phyloP scores from a whole-genome alignment of 345 rosid species.

The Ricinus communis region DNA sequence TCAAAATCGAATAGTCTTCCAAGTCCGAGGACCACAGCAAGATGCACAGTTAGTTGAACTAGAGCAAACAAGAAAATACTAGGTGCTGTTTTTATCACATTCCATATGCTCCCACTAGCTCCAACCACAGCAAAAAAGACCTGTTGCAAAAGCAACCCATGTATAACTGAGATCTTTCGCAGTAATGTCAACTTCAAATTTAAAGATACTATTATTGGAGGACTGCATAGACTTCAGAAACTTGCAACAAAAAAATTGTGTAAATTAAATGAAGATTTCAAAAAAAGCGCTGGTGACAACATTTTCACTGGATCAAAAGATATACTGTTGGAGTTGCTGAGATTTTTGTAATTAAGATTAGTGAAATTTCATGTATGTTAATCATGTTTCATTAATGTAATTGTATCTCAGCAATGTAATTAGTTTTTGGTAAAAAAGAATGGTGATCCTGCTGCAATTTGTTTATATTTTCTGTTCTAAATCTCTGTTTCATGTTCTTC shows the following conservation, averaged over 20 bases:
- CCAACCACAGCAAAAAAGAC: conserved; percentile 73
- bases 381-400: too few species aligned
- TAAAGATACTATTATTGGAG: background rate
- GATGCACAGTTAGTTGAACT: conserved; percentile 66
- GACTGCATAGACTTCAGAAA: background rate
- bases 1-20: conserved; percentile 59
- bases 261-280: background rate
- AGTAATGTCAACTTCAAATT: background rate
- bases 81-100: conserved; percentile 68
- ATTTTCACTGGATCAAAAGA: too few species aligned
- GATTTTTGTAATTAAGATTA: too few species aligned
- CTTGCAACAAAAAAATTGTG: background rate
- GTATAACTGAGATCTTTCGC: background rate
- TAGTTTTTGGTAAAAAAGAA: too few species aligned
- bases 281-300: too few species aligned
- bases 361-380: too few species aligned
- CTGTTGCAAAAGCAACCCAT: conserved; percentile 24
- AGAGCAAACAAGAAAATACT: conserved; percentile 66
- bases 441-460: too few species aligned
- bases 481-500: too few species aligned
- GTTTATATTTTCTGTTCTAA: too few species aligned
- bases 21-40: conserved; percentile 45
- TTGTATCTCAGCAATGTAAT: too few species aligned
- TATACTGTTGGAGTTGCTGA: too few species aligned
- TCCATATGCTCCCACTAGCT: conserved; percentile 75